phyloP scores from a whole-genome alignment of 163 green algal genomes.

The Scenedesmus sp. region DNA sequence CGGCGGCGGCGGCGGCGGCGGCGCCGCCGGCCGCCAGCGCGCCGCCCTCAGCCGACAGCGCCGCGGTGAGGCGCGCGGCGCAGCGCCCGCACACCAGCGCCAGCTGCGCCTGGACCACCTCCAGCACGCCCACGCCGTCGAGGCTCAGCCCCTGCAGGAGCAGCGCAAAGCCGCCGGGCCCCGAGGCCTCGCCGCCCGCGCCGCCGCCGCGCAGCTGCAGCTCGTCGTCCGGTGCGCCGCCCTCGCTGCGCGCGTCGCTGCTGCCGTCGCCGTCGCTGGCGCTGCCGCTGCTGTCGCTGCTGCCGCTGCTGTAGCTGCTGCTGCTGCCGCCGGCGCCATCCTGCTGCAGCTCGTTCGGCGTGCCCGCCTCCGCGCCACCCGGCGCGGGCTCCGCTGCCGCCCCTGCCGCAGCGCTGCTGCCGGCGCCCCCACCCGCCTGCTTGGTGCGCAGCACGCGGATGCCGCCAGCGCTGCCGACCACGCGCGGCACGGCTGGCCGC shows the following conservation, averaged over 20 bases:
- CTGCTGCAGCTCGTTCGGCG: too few relatives aligned
- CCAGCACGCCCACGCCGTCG: constrained; percentile 33
- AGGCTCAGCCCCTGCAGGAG: constrained; percentile 14
- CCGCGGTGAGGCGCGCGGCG: background rate
- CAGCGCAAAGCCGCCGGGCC: too few relatives aligned
- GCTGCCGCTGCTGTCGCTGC: background rate
- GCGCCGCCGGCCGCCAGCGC: background rate
- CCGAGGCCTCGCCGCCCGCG: background rate
- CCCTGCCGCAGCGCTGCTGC: too few relatives aligned
- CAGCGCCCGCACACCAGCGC: constrained; percentile 29
- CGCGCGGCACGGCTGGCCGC: too few relatives aligned
- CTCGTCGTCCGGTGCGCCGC: too few relatives aligned
- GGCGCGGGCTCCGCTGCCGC: too few relatives aligned
- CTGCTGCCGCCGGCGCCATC: background rate
- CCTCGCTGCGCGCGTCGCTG: background rate
- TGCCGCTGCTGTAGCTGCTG: background rate
- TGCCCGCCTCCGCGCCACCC: too few relatives aligned
- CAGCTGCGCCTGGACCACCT: constrained; percentile 27
- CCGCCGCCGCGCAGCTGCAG: constrained; percentile 23
- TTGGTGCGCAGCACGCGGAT: too few relatives aligned
- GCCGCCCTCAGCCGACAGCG: background rate
- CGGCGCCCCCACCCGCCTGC: too few relatives aligned
- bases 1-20: background rate
- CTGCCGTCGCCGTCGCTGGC: background rate
- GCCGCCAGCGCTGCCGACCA: too few relatives aligned